Base-by-base conservation (phyloP, 768 basidiomycete species). In the Coprinopsis strossmayeri region DNA sequence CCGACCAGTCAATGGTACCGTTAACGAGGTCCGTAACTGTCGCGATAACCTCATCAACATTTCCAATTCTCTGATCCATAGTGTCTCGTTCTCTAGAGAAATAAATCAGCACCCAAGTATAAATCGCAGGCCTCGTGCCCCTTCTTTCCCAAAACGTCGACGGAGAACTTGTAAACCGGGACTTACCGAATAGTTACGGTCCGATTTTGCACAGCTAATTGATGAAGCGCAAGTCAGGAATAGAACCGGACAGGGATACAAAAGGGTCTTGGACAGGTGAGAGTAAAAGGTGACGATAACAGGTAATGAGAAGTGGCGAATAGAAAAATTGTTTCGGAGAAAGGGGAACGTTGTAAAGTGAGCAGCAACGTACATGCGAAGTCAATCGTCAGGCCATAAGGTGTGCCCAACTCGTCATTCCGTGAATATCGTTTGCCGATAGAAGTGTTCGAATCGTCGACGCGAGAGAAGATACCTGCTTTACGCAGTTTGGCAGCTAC, bases 321-420 rank as follows among this genome's bases (percentile, higher is more conserved):
- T 5, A 38, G 48, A 42, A 7, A 9, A 34, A n/a, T n/a, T n/a
- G n/a, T n/a, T n/a, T n/a, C n/a, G n/a, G 41, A 28, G n/a, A 32
- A 20, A 43, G 40, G 30, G 15, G 21, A 26, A 40, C 26, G 27
- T 30, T 34, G 40, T 49, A 43, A 45, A 42, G 26, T 34, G 34
- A 30, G 34, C 34, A 39, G 48, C 42, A 45, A 72, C 72, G 61
- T 65, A 74, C 73, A 76, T 45, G 94, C 96, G 69, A 98, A 97
- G 67, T 97, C 95, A 48, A 98, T 76, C 1, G 96, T 99, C 50
- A 95, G 76, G 43, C 95, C 96, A 66, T 87, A 99, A 1, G 96
- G 96, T 25, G 96, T 98, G 54, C 96, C 96, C 38, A 99, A 78
- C 69, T 98, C 96, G 68, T 99, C 96, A 68, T 98, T 99, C 50